Percentiles rank a stretch among this genome's conserved stretches.
Evolutionary conservation across 106 monocot genomes (phyloP).

Genomic region (Phalaenopsis equestris): DNA sequence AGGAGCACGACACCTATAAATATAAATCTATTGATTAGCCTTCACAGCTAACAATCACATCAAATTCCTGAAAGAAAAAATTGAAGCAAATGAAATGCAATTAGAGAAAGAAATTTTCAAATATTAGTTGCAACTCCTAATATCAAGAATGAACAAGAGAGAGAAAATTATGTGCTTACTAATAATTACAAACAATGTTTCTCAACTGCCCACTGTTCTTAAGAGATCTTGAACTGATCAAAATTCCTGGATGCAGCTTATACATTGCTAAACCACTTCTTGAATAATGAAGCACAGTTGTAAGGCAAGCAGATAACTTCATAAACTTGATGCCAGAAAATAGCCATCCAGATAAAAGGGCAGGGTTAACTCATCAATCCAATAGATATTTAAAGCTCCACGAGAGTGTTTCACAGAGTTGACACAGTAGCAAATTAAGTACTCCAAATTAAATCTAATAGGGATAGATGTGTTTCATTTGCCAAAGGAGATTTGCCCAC

Average conservation of each 20-base stretch:
- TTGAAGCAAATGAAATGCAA: background rate
- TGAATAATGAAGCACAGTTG: background rate
- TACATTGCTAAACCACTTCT: background rate
- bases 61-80: background rate
- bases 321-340: background rate
- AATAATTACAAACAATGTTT: background rate
- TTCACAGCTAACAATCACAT: background rate
- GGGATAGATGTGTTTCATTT: constrained; percentile 2
- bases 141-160: constrained; percentile 3
- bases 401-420: background rate
- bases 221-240: background rate
- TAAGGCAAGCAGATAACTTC: background rate
- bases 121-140: background rate
- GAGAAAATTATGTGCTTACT: background rate
- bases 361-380: background rate
- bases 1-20: background rate
- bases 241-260: background rate
- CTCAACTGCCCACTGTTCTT: background rate
- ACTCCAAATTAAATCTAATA: background rate
- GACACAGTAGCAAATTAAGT: background rate
- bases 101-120: background rate
- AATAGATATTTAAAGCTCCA: background rate
- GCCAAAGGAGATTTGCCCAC: background rate
- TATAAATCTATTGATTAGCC: background rate
- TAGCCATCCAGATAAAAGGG: background rate